Percentiles rank a stretch among this genome's conserved stretches.
phyloP scores from a whole-genome alignment of 768 basidiomycete species.

The Amanita pallidorosea region DNA sequence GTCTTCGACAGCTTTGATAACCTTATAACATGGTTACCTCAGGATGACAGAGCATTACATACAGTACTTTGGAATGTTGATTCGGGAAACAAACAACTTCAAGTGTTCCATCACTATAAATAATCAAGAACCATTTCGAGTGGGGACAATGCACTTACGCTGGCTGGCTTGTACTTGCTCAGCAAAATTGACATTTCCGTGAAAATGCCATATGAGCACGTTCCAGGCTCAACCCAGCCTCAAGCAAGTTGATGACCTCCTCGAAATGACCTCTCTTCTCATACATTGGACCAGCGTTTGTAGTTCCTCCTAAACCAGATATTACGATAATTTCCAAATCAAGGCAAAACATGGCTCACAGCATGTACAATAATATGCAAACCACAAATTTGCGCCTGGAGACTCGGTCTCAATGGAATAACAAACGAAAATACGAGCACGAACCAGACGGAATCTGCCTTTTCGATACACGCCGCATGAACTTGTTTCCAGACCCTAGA shows the following conservation, averaged over 20 bases:
- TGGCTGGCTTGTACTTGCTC: slow-evolving; percentile 92
- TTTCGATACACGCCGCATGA: slow-evolving; percentile 96
- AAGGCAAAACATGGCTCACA: slow-evolving; percentile 17
- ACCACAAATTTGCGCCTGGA: slow-evolving; percentile 93
- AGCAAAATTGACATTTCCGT: slow-evolving; percentile 87
- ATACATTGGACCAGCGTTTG: slow-evolving; percentile 68
- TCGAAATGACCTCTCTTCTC: slow-evolving; percentile 91
- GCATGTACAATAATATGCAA: slow-evolving; percentile 96
- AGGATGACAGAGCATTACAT: neutral
- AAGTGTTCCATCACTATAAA: slow-evolving; percentile 92
- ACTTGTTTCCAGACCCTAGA: slow-evolving; percentile 99
- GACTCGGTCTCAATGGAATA: neutral
- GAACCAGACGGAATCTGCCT: slow-evolving; percentile 82
- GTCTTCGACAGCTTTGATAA: slow-evolving; percentile 91
- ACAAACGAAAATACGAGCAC: slow-evolving; percentile 11
- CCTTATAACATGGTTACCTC: slow-evolving; percentile 16
- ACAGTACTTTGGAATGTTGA: slow-evolving; percentile 83
- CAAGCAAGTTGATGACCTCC: slow-evolving; percentile 83
- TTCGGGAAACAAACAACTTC: slow-evolving; percentile 89
- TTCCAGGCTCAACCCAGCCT: slow-evolving; percentile 93
- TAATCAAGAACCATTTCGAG: slow-evolving; percentile 1
- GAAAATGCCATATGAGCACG: slow-evolving; percentile 98
- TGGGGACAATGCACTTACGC: slow-evolving; percentile 36
- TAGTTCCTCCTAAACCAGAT: slow-evolving; percentile 56
- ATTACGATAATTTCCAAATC: slow-evolving; percentile 15